Evolutionary conservation across 768 basidiomycete genomes (phyloP).

Genomic region (Lactarius vividus): DNA sequence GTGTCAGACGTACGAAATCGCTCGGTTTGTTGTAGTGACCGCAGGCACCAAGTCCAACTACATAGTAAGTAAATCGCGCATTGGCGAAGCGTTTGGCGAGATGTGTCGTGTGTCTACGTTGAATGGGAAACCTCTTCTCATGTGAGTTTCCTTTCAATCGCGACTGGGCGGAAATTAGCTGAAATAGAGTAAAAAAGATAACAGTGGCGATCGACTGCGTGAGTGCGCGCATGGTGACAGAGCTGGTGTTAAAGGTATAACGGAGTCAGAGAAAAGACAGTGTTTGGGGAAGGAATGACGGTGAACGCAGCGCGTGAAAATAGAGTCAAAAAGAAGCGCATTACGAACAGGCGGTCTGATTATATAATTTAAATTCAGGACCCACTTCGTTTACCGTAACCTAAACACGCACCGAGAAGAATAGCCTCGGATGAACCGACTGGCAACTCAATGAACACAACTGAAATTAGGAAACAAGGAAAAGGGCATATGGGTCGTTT

Average conservation of each 20-base stretch:
- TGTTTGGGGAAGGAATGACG: neutral
- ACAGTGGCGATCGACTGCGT: neutral
- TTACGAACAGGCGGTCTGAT: no score
- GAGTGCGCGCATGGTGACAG: neutral
- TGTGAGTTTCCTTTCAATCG: neutral
- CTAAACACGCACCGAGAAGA: no score
- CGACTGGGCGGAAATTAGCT: neutral
- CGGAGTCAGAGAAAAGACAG: neutral
- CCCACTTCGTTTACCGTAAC: no score
- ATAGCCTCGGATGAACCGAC: no score
- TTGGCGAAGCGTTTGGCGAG: slow-evolving; percentile 37
- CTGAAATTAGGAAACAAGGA: neutral
- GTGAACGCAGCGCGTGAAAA: neutral
- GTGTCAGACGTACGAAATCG: slow-evolving; percentile 44
- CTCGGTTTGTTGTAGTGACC: slow-evolving; percentile 39
- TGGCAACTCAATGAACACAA: no score
- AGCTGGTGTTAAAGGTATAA: no score
- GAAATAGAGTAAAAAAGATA: neutral
- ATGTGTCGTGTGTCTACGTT: neutral
- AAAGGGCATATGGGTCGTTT: slow-evolving; percentile 5
- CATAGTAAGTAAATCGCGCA: slow-evolving; percentile 55
- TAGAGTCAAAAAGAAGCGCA: no score
- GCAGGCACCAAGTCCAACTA: slow-evolving; percentile 57
- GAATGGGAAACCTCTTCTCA: neutral
- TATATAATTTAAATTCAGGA: no score